Evolutionary conservation across 2,329 filamentous ascomycete species (phyloP), one percentile per base, ranked within the genome.

Genomic region (Xylaria sp.): DNA sequence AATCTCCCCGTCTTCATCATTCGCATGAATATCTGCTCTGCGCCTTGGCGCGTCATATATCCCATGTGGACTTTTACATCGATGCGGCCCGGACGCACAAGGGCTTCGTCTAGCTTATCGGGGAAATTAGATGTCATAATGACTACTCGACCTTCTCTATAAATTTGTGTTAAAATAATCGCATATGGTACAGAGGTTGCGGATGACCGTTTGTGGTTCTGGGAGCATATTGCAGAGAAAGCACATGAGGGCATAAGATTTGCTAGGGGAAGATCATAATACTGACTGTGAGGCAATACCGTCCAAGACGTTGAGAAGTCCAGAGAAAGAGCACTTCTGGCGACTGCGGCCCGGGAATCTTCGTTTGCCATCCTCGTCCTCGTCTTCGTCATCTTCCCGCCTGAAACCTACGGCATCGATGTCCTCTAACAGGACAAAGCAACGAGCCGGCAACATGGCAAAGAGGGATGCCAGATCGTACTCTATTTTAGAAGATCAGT

Each of bases 121-220:
- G 86, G 85, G 58, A 86, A 84, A 73, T 93, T 93, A 32, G 90
- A 91, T 0, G 90, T 93, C 90, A 93, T 93, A 76, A 93, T 86
- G 20, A 93, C 83, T 30, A 93, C 89, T 18, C 89, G 85, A 1
- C 90, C 91, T 79, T 93, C 90, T 86, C 56, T 58, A 18, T 9
- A 13, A 45, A 30, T 3, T 20, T n/a, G 18, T 32, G n/a, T 58
- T 34, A 58, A 25, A 45, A 58, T 20, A 2, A 39, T 41, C 13
- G 6, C 4, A 12, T n/a, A 23, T 18, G 6, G 20, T 55, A 4
- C n/a, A n/a, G 28, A 28, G 34, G 10, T 34, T 10, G 13, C 15
- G 23, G n/a, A 6, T 56, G 13, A 10, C 4, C 18, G 7, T 18
- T 18, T 18, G 3, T 18, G 34, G 20, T 25, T n/a, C 0, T 4